Evolutionary conservation across 768 basidiomycete species (phyloP), one percentile per base, ranked within the genome.

Genomic region (Leccinum pellstonianum): DNA sequence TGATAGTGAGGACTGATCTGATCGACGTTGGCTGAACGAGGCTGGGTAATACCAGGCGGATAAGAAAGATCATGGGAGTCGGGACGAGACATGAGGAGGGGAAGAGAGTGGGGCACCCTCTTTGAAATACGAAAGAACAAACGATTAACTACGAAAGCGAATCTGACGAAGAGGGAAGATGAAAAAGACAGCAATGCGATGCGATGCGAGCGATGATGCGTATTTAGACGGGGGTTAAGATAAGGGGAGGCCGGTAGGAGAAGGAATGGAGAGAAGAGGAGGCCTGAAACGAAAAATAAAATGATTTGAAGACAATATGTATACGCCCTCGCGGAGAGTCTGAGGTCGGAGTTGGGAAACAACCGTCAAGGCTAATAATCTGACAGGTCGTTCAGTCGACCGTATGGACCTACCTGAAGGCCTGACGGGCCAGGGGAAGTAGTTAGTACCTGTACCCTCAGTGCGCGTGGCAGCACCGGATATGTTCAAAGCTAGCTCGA

Each of bases 31-130:
- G 68, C 57, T 17, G 68, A 66, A 27, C 72, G 76, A 58, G 66
- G 60, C 37, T 58, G 58, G 19, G 56, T 61, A 41, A 75, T 66
- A 48, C 76, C 77, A 1, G 75, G 69, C 25, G 64, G 62, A 60
- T 70, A 70, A 51, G 78, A 77, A 60, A 73, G 75, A 58, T 82
- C 80, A 63, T 77, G 73, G 50, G 72, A 63, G 54, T 81, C 81
- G 61, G 70, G 64, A 58, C 70, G 79, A 51, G 81, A 80, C 83
- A 83, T 82, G 62, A 47, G 46, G 37, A 21, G 48, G 48, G 52
- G 55, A 51, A 56, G 56, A 50, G 2, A 29, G 61, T 46, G 38
- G 49, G 38, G 31, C 54, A 19, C 66, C 61, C 67, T 55, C 57
- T 60, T 64, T 61, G 62, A 68, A 69, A 67, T 65, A 66, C 49